Evolutionary conservation across 2,329 filamentous ascomycete species (phyloP).

Genomic region (Cladophialophora chaetospira): DNA sequence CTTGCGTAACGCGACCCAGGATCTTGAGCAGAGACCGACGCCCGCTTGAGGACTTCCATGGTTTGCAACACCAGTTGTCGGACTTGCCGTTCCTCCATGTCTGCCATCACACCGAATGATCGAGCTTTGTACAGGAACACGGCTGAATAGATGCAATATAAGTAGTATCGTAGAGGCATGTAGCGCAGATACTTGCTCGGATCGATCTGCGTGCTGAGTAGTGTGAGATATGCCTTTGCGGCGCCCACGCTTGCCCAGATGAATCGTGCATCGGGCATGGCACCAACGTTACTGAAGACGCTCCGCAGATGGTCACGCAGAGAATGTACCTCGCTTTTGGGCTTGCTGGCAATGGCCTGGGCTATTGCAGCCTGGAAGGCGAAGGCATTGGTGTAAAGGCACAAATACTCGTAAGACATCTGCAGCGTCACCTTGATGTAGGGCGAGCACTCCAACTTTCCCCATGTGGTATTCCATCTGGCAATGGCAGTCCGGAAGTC

Average conservation of each 20-base stretch:
- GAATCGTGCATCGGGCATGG: conserved; percentile 64
- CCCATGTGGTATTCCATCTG: conserved; percentile 72
- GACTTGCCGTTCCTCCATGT: conserved; percentile 57
- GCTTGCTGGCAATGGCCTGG: conserved; percentile 49
- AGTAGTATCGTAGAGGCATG: conserved; percentile 65
- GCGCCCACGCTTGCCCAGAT: conserved; percentile 68
- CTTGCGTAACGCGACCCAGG: conserved; percentile 64
- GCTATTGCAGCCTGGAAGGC: conserved; percentile 71
- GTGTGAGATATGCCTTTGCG: conserved; percentile 62
- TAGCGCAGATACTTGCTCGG: conserved; percentile 61
- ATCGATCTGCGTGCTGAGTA: conserved; percentile 62
- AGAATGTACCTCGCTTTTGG: conserved; percentile 38
- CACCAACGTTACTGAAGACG: conserved; percentile 58
- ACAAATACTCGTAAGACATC: conserved; percentile 71
- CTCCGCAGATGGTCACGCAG: conserved; percentile 44
- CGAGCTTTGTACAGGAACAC: conserved; percentile 67
- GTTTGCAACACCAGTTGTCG: conserved; percentile 61
- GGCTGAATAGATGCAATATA: conserved; percentile 64
- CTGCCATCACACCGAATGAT: conserved; percentile 61
- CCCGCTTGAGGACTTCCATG: conserved; percentile 61
- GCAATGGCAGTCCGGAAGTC: conserved; percentile 70
- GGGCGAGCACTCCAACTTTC: conserved; percentile 64
- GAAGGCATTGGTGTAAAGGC: conserved; percentile 74
- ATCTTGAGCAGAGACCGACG: conserved; percentile 60
- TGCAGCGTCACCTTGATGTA: conserved; percentile 68